Base-by-base conservation (phyloP, 768 basidiomycete genomes). In the Auricularia cornea region DNA sequence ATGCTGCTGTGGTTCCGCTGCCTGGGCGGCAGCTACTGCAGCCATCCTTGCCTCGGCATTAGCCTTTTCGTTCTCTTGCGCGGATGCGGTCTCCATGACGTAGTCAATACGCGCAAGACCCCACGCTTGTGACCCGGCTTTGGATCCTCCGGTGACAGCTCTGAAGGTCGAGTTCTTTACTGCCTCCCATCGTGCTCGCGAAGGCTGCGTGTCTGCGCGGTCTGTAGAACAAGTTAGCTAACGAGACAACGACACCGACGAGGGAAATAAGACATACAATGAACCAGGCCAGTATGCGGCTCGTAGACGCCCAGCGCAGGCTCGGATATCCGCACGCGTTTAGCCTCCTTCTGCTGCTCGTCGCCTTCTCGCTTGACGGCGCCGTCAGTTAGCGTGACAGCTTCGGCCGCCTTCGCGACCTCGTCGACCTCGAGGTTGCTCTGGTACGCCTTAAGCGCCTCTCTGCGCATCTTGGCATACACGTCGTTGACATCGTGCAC, bases 61-160 rank as follows among this genome's bases (percentile, higher is more conserved):
- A 33, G 51, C 23, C 26, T 69, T 59, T 57, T 68, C 69, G 3
- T 67, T 67, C 20, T 69, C 63, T 30, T 62, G 44, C n/a, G 56
- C 54, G 1, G 68, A 68, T 1, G 78, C 59, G 6, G 54, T 57
- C 61, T 80, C 78, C 68, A 81, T 76, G 38, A 75, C 73, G 0
- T 79, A 80, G 64, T 92, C 91, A 23, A 92, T 79, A 84, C 88
- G 90, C 3, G 89, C 88, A 59, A 93, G 72, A 0, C 82, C 89
- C 92, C 92, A 93, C 3, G 88, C 90, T 0, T 83, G 85, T 68
- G 88, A 85, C 6, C 92, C 91, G 2, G 82, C 83, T 72, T 89
- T 90, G 0, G 86, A 83, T 2, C 88, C 89, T 0, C 89, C 90
- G 8, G 90, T 75, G 26, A 89, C 74, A 1, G 68, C 73, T 35